Evolutionary conservation across 225 moss, liverwort and hornwort species (phyloP), one percentile per base, ranked within the genome.

Genomic region (Bryoerythrophyllum caledonicum): DNA sequence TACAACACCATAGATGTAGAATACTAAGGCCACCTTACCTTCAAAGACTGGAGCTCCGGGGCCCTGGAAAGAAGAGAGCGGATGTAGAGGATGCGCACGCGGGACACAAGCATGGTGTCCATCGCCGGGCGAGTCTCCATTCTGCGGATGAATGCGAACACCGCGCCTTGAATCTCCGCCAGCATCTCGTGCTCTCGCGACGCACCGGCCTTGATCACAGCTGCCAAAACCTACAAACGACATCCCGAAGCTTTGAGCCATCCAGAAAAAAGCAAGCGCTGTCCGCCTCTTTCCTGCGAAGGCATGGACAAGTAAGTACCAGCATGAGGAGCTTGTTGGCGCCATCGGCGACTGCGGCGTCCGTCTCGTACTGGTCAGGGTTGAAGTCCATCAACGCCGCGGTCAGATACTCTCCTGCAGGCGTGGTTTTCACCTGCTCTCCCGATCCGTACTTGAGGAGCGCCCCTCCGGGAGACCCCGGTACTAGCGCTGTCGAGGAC

Each of bases 101-200:
- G 91, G 16, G 99, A 95, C 69, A 99, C 99, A 72, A 99, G 91
- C 99, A 99, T 99, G 13, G 95, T 95, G 48, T 99, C 99, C 93
- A 99, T 93, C 4, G 89, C 91, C 10, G 80, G 76, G 75, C 91
- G 80, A 65, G 85, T 80, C 70, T 99, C 99, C 88, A 99, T 92
- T 71, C 72, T 95, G 67, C 91, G 89, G 67, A 99, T 90, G 72
- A 99, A 99, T 6, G 84, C 65, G 60, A 99, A 99, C 68, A 95
- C 99, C 41, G 99, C 95, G 82, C 93, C 95, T 72, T 95, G 95
- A 81, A 99, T 93, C 78, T 99, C 99, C 57, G 99, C 99, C 67
- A 99, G 86, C 99, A 99, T 99, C 70, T 99, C 99, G 74, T 99
- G 99, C 91, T 99, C 99, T 78, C 99, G 89, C 52, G 95, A 90